These are phyloP conservation scores for Thraustochytrium striatum DNA, from an alignment of 352 stramenopile species.

Conservation along the genomic window DNA sequence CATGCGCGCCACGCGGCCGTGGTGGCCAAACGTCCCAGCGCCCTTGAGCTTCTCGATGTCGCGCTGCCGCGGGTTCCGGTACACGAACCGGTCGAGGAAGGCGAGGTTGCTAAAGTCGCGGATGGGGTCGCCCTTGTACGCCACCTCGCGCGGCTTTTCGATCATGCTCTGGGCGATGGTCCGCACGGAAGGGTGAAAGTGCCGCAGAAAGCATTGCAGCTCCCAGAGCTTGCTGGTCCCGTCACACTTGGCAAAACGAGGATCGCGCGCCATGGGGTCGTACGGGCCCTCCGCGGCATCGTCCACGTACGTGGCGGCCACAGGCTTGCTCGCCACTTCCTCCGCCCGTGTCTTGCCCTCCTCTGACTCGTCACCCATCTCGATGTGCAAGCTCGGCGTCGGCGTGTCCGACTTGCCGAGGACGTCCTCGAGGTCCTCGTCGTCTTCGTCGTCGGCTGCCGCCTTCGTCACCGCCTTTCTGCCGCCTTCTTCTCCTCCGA, in stretches of 20 bases:
- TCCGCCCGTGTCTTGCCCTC: too few species aligned
- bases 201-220: slow-evolving; percentile 75
- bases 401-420: neutral
- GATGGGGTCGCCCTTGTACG: slow-evolving; percentile 90
- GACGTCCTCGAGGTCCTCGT: neutral
- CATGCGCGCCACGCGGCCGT: slow-evolving; percentile 35
- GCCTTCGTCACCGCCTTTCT: neutral
- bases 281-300: slow-evolving; percentile 58
- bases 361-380: neutral
- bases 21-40: neutral
- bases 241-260: slow-evolving; percentile 69
- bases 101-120: slow-evolving; percentile 91
- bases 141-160: slow-evolving; percentile 59
- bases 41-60: slow-evolving; percentile 49
- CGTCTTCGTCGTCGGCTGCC: slow-evolving; percentile 1
- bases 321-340: neutral
- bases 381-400: neutral
- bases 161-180: slow-evolving; percentile 77
- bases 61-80: slow-evolving; percentile 81
- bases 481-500: neutral
- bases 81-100: slow-evolving; percentile 98
- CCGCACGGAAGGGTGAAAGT: slow-evolving; percentile 94
- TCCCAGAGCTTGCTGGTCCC: slow-evolving; percentile 81
- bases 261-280: slow-evolving; percentile 77
- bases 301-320: slow-evolving; percentile 56